These are phyloP conservation scores for Cupressus sempervirens DNA, from an alignment of 75 land plant species.

Conservation along the genomic window DNA sequence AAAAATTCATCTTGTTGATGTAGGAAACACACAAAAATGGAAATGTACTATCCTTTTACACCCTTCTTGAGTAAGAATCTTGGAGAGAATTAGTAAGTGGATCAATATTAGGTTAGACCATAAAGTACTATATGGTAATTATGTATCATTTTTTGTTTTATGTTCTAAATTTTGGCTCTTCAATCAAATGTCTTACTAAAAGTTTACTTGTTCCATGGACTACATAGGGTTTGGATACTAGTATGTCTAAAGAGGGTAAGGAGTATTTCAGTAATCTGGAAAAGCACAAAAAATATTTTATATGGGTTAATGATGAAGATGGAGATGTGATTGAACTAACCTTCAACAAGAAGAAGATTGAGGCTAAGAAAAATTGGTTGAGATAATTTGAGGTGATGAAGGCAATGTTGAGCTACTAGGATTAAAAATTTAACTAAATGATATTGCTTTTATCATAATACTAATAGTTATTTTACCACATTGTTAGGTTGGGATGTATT, in stretches of 20 bases:
- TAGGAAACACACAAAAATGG: slow-evolving; percentile 76
- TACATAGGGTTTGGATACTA: slow-evolving; percentile 94
- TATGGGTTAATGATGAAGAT: slow-evolving; percentile 77
- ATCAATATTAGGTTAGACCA: slow-evolving; percentile 74
- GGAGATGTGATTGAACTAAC: slow-evolving; percentile 97
- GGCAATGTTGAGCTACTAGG: background rate
- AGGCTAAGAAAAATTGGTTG: slow-evolving; percentile 95
- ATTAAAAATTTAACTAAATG: background rate
- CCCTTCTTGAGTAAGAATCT: slow-evolving; percentile 92
- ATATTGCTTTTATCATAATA: background rate
- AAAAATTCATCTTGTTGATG: slow-evolving; percentile 2
- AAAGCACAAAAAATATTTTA: slow-evolving; percentile 84
- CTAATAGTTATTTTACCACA: background rate
- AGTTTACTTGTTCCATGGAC: background rate
- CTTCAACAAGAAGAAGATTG: slow-evolving; percentile 97
- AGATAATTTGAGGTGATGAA: slow-evolving; percentile 76
- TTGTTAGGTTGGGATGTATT: slow-evolving; percentile 87
- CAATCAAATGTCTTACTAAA: background rate
- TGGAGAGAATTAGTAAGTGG: slow-evolving; percentile 83
- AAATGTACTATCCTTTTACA: slow-evolving; percentile 68
- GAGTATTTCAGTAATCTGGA: slow-evolving; percentile 78
- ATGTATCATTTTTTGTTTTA: background rate
- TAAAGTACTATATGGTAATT: slow-evolving; percentile 97
- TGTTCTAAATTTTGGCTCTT: background rate
- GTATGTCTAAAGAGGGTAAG: slow-evolving; percentile 87